These are phyloP conservation scores for Fusarium miscanthi DNA, from an alignment of 2,329 filamentous ascomycete species.

Conservation along the genomic window DNA sequence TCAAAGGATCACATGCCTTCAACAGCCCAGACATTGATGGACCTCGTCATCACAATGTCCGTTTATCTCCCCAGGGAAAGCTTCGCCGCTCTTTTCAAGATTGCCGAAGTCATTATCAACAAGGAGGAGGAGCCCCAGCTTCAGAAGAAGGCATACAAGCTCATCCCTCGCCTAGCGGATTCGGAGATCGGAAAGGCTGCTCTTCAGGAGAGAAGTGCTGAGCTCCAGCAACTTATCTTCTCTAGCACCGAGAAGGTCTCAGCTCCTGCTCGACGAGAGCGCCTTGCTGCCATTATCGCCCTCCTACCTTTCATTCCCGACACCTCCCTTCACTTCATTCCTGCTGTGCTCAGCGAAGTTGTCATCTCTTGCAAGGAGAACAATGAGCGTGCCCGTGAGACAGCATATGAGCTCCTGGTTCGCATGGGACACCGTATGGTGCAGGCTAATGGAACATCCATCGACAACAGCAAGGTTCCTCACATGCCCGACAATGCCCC, in stretches of 20 bases:
- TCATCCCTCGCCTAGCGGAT: slow-evolving; percentile 89
- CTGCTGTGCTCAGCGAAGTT: slow-evolving; percentile 89
- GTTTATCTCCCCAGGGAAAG: slow-evolving; percentile 90
- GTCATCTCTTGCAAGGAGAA: slow-evolving; percentile 98
- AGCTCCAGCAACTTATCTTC: slow-evolving; percentile 86
- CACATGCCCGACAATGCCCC: slow-evolving; percentile 87
- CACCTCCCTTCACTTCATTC: slow-evolving; percentile 89
- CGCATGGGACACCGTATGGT: slow-evolving; percentile 86
- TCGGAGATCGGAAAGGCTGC: slow-evolving; percentile 82
- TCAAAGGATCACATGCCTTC: slow-evolving; percentile 84
- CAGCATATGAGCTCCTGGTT: slow-evolving; percentile 90
- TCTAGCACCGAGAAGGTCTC: slow-evolving; percentile 85
- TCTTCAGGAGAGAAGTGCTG: slow-evolving; percentile 77
- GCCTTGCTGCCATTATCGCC: slow-evolving; percentile 83
- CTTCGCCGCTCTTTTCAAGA: slow-evolving; percentile 85
- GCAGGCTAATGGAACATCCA: slow-evolving; percentile 72
- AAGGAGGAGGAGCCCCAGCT: slow-evolving; percentile 88
- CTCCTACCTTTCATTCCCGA: slow-evolving; percentile 83
- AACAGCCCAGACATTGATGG: slow-evolving; percentile 94
- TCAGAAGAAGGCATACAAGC: slow-evolving; percentile 99
- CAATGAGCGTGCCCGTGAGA: slow-evolving; percentile 91
- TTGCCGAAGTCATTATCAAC: slow-evolving; percentile 84
- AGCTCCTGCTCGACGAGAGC: slow-evolving; percentile 85
- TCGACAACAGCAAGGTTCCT: slow-evolving; percentile 87
- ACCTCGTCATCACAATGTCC: slow-evolving; percentile 95